These are phyloP conservation scores for Phytophthora crassamura DNA, from an alignment of 352 stramenopile genomes.

Conservation along the genomic window DNA sequence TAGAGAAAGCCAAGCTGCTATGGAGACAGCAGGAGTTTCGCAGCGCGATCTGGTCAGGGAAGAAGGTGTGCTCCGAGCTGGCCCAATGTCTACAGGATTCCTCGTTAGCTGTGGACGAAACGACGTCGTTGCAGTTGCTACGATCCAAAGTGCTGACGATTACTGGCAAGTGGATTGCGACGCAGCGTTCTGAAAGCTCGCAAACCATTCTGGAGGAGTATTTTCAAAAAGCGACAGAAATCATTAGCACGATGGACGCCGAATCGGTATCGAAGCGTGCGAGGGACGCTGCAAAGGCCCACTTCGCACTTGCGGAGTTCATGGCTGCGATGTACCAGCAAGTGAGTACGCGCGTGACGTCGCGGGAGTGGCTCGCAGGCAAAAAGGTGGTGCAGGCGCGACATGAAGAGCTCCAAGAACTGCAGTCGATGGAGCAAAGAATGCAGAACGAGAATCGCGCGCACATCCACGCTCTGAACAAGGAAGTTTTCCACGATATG, in stretches of 20 bases:
- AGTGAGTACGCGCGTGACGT: conserved; percentile 85
- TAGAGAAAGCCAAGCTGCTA: conserved; percentile 81
- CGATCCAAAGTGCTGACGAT: conserved; percentile 71
- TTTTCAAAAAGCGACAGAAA: conserved; percentile 83
- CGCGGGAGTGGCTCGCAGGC: conserved; percentile 89
- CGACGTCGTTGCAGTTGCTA: conserved; percentile 52
- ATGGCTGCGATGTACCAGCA: conserved; percentile 93
- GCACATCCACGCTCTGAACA: conserved; percentile 77
- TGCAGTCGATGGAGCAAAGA: conserved; percentile 60
- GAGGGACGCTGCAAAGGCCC: conserved; percentile 71
- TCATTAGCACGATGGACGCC: conserved; percentile 58
- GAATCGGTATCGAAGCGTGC: conserved; percentile 45
- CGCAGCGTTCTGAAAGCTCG: conserved; percentile 92
- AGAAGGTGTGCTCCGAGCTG: conserved; percentile 61
- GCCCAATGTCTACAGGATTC: conserved; percentile 31
- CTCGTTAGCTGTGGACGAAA: conserved; percentile 15
- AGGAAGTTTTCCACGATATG: conserved; percentile 90
- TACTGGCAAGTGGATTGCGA: conserved; percentile 94
- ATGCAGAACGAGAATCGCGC: conserved; percentile 73
- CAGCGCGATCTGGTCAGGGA: conserved; percentile 79
- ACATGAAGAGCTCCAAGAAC: conserved; percentile 64
- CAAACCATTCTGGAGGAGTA: conserved; percentile 94
- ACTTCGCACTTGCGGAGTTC: conserved; percentile 91
- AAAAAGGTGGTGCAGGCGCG: conserved; percentile 80
- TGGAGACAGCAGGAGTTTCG: conserved; percentile 78